Percentiles rank a stretch among this genome's conserved stretches.
Conservation (phyloP, 768 basidiomycete species). For the Boletus reticulatus region DNA sequence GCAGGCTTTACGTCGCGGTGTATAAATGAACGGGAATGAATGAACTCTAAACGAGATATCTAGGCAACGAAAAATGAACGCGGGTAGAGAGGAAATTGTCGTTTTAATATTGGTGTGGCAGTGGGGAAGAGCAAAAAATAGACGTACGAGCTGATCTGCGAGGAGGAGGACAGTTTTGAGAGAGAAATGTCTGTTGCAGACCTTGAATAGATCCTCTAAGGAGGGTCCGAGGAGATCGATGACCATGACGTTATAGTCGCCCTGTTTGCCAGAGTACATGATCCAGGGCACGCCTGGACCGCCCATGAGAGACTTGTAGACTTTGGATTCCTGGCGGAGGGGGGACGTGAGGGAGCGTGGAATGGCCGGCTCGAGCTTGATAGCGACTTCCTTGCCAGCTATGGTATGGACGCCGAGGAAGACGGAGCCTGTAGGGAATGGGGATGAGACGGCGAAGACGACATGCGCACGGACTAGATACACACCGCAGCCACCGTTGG, state of each 20-base stretch:
- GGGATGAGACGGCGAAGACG: slow-evolving; percentile 8
- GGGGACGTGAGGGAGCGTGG: slow-evolving; percentile 50
- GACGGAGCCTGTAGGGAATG: slow-evolving; percentile 54
- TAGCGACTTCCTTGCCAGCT: slow-evolving; percentile 82
- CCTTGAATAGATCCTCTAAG: slow-evolving; percentile 83
- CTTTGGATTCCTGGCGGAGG: slow-evolving; percentile 85
- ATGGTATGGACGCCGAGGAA: slow-evolving; percentile 77
- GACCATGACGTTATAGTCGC: slow-evolving; percentile 96
- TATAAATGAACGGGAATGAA: slow-evolving; percentile 91
- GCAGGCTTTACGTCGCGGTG: slow-evolving; percentile 99
- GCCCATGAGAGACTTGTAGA: slow-evolving; percentile 89
- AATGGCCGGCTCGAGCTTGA: slow-evolving; percentile 73
- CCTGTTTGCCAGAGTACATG: slow-evolving; percentile 88
- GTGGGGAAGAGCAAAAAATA: background rate
- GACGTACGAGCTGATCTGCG: slow-evolving; percentile 88
- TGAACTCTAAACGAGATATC: slow-evolving; percentile 96
- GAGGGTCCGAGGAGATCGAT: slow-evolving; percentile 94
- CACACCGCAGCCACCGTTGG: slow-evolving; percentile 74
- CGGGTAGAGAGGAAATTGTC: slow-evolving; percentile 14
- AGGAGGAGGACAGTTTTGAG: slow-evolving; percentile 93
- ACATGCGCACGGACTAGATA: slow-evolving; percentile 46
- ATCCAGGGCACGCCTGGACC: slow-evolving; percentile 90
- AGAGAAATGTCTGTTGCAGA: slow-evolving; percentile 88
- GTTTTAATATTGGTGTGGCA: slow-evolving; percentile 9
- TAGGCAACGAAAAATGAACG: slow-evolving; percentile 34